Conservation (phyloP, 73 alveolate genomes). For the Stentor roeselii region DNA sequence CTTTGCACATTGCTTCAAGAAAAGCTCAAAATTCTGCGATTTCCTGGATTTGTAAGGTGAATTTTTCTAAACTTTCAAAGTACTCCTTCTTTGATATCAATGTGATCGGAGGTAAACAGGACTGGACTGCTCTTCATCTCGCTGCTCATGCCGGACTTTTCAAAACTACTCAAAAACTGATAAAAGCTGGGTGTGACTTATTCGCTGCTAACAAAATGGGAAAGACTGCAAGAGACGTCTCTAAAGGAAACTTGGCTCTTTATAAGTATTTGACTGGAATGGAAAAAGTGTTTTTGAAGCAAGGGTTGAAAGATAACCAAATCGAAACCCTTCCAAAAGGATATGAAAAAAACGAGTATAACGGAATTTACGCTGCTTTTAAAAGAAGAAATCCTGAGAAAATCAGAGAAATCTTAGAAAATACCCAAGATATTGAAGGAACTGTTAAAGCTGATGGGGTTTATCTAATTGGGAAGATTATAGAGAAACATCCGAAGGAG, state of each 20-base stretch:
- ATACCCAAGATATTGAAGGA: not conserved
- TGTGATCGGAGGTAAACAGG: not conserved
- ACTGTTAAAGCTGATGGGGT: not conserved
- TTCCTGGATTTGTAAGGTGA: slow-evolving; percentile 28
- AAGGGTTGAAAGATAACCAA: not conserved
- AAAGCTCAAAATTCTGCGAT: slow-evolving; percentile 41
- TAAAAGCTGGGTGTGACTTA: slow-evolving; percentile 14
- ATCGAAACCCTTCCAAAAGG: not conserved
- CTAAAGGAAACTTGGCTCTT: slow-evolving; percentile 9
- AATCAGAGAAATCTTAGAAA: not conserved
- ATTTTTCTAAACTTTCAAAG: too few species aligned
- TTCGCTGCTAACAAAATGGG: slow-evolving; percentile 3
- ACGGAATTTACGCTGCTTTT: not conserved
- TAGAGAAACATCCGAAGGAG: not conserved
- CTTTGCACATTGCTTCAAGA: slow-evolving; percentile 55
- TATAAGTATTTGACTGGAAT: not conserved
- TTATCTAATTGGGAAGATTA: not conserved
- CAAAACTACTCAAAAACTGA: not conserved
- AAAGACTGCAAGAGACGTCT: slow-evolving; percentile 9
- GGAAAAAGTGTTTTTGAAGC: not conserved
- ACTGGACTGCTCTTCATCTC: slow-evolving; percentile 7
- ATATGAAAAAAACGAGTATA: not conserved
- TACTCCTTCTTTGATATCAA: not conserved
- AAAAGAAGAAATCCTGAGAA: not conserved
- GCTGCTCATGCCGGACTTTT: slow-evolving; percentile 24